These are phyloP conservation scores for Acanthamoeba sp. DNA, from an alignment of 208 protist species.

Conservation along the genomic window DNA sequence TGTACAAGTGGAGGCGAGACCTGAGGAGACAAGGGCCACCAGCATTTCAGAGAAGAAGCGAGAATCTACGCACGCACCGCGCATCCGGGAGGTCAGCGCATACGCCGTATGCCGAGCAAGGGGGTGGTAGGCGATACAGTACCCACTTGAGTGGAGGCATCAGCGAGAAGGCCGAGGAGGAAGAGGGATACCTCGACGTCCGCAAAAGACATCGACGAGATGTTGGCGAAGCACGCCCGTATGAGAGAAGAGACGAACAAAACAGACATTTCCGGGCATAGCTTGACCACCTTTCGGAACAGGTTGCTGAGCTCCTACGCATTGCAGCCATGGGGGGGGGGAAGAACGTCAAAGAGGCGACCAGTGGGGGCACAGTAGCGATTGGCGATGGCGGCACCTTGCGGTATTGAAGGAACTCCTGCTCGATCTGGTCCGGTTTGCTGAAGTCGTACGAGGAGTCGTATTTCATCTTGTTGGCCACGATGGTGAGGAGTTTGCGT, in stretches of 20 bases:
- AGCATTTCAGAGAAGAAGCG: conserved; percentile 50
- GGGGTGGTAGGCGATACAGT: background rate
- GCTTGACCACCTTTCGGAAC: conserved; percentile 26
- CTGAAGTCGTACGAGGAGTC: conserved; percentile 42
- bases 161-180: conserved; percentile 14
- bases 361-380: too few species aligned
- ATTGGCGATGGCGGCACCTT: background rate
- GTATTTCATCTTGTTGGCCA: conserved; percentile 63
- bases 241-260: conserved; percentile 12
- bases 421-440: conserved; percentile 57
- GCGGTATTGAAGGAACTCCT: conserved; percentile 27
- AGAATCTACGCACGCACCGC: too few species aligned
- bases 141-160: conserved; percentile 18
- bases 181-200: conserved; percentile 24
- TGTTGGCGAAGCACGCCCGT: conserved; percentile 8
- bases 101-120: too few species aligned
- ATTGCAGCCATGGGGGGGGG: too few species aligned
- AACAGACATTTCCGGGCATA: conserved; percentile 20
- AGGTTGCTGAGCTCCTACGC: conserved; percentile 49
- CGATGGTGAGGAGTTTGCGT: background rate
- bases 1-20: too few species aligned
- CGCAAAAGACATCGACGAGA: conserved; percentile 14
- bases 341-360: too few species aligned
- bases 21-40: background rate
- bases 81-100: too few species aligned